Base-by-base conservation (phyloP, 495 filamentous ascomycete species). In the Gamarada debralockiae region DNA sequence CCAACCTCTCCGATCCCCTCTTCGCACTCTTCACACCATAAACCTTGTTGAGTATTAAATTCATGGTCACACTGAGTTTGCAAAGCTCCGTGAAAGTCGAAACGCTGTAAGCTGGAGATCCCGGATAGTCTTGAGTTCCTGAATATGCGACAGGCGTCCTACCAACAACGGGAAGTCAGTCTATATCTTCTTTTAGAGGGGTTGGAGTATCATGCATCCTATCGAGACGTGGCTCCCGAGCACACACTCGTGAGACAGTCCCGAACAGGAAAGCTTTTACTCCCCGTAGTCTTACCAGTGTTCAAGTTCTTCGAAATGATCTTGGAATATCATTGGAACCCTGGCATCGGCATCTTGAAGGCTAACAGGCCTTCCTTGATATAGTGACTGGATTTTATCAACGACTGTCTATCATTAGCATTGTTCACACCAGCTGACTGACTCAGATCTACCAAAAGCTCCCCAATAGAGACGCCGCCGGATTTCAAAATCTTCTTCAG, bases 401-500 rank as follows among this genome's bases (percentile, higher is more conserved):
- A 44, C n/a, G 3, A 50, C 53, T 55, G 29, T n/a, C 38, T 31
- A 15, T 1, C 22, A 33, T 41, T 12, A 49, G 36, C n/a, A 29
- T 3, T 31, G 9, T 12, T 21, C 23, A 42, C 0, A 24, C 20
- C 13, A 1, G 12, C 22, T 36, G 18, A n/a, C 24, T 12, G 21
- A 4, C 8, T 2, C 29, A 22, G 12, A 7, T 5, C 60, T 56
- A 74, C 71, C 55, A 49, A 66, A 73, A 36, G 72, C 69, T 0
- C 65, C 66, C 71, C 72, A 73, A 46, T 72, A 58, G 3, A 74
- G 66, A 6, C 72, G 52, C 29, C 67, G 65, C 1, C 71, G 55
- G 14, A 76, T 67, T 50, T 76, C 73, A 10, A 72, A 53, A 22
- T 74, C 72, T 21, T 76, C 71, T 12, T 63, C 60, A 22, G 66